Evolutionary conservation across 2,329 filamentous ascomycete genomes (phyloP).

Genomic region (Coniochaeta hoffmannii): DNA sequence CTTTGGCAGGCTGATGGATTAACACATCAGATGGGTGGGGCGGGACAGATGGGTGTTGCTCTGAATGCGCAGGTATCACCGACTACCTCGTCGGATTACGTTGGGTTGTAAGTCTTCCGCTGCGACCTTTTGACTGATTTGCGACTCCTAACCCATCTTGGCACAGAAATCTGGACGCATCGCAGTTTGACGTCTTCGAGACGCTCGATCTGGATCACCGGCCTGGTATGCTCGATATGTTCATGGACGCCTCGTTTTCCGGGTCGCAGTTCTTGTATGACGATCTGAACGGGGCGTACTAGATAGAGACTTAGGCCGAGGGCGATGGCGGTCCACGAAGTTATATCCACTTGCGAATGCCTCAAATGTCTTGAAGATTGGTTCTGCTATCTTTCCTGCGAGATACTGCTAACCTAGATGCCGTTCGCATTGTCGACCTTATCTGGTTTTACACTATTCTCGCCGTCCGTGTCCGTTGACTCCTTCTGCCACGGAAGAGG

Average conservation of each 20-base stretch:
- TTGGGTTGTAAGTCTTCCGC: not conserved
- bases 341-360: too few species aligned
- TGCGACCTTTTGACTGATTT: not conserved
- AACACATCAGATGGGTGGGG: too few species aligned
- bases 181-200: slow-evolving; percentile 3
- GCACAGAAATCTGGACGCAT: slow-evolving; percentile 1
- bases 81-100: not conserved
- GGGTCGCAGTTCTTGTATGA: slow-evolving; percentile 3
- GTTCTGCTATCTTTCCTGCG: too few species aligned
- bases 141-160: not conserved
- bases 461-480: too few species aligned
- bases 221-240: not conserved
- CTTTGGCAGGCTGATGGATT: too few species aligned
- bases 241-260: slow-evolving; percentile 4
- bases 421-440: too few species aligned
- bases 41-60: too few species aligned
- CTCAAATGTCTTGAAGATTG: too few species aligned
- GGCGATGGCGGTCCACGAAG: too few species aligned
- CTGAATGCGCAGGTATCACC: not conserved
- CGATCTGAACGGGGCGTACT: not conserved
- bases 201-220: not conserved
- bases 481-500: too few species aligned
- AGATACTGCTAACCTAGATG: too few species aligned
- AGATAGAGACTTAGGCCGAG: not conserved
- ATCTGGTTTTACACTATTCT: too few species aligned